Conservation (phyloP, 371 early-diverging fungal species). For the Mortierella sp. region DNA sequence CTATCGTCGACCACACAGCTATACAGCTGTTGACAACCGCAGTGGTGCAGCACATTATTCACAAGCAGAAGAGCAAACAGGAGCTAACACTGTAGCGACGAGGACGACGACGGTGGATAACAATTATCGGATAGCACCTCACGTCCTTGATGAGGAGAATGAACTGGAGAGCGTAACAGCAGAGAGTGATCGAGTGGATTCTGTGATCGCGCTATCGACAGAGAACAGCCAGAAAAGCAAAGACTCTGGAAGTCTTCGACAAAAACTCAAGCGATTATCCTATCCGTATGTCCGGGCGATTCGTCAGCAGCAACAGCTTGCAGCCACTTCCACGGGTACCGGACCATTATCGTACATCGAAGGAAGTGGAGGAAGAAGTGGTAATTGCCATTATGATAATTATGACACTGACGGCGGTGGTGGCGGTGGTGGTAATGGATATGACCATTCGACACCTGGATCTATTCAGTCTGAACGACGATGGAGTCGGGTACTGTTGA, state of each 20-base stretch:
- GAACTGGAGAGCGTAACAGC: constrained; percentile 5
- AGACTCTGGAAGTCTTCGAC: constrained; percentile 1
- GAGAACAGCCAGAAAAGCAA: background rate
- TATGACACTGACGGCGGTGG: background rate
- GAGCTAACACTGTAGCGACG: too few relatives aligned
- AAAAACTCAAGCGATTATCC: constrained; percentile 30
- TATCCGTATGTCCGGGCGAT: constrained; percentile 39
- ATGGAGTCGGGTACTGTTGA: constrained; percentile 28
- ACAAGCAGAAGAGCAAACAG: background rate
- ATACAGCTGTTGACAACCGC: background rate
- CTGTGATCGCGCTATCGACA: too few relatives aligned
- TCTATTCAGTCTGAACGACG: constrained; percentile 15
- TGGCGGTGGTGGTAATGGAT: constrained; percentile 1
- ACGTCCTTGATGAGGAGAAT: constrained; percentile 15
- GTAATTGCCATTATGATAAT: background rate
- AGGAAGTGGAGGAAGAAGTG: background rate
- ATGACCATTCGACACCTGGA: constrained; percentile 3
- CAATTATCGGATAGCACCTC: background rate
- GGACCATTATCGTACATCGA: constrained; percentile 4
- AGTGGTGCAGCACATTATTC: background rate
- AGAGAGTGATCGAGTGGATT: too few relatives aligned
- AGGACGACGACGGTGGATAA: background rate
- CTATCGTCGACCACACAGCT: constrained; percentile 25
- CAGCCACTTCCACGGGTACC: background rate
- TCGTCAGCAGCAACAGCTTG: constrained; percentile 31